Conservation (phyloP, 2,329 filamentous ascomycete genomes). For the Aspergillus ochraceoroseus region DNA sequence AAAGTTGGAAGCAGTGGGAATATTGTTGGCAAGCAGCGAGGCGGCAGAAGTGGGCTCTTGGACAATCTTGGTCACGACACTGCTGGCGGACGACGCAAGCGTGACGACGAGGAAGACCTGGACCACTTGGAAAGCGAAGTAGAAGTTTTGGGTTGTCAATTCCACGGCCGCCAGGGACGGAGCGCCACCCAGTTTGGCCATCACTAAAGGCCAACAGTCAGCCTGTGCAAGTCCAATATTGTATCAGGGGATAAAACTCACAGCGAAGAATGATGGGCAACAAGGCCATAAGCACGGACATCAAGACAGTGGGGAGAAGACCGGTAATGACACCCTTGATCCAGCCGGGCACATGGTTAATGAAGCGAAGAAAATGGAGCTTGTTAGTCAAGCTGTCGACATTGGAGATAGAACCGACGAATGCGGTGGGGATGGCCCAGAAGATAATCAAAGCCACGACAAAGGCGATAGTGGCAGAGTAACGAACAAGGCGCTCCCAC, state of each 20-base stretch:
- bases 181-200: conserved; percentile 74
- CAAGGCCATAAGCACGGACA: conserved; percentile 80
- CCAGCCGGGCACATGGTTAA: conserved; percentile 62
- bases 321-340: conserved; percentile 80
- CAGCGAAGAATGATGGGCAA: conserved; percentile 75
- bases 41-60: conserved; percentile 59
- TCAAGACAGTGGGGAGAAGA: conserved; percentile 70
- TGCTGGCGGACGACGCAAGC: conserved; percentile 71
- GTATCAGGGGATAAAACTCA: conserved; percentile 39
- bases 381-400: conserved; percentile 62
- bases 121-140: conserved; percentile 67
- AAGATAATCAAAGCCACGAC: conserved; percentile 78
- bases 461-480: conserved; percentile 64
- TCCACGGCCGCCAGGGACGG: conserved; percentile 77
- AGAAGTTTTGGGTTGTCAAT: conserved; percentile 82
- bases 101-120: conserved; percentile 90
- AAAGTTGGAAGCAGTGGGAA: conserved; percentile 85
- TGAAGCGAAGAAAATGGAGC: conserved; percentile 67
- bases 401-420: conserved; percentile 83
- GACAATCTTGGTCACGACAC: conserved; percentile 60
- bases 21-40: conserved; percentile 61
- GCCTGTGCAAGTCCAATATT: neutral
- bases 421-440: conserved; percentile 71
- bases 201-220: conserved; percentile 46
- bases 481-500: conserved; percentile 76